Conservation (phyloP, 1,284 basidiomycete genomes). For the Golubevia sp. region DNA sequence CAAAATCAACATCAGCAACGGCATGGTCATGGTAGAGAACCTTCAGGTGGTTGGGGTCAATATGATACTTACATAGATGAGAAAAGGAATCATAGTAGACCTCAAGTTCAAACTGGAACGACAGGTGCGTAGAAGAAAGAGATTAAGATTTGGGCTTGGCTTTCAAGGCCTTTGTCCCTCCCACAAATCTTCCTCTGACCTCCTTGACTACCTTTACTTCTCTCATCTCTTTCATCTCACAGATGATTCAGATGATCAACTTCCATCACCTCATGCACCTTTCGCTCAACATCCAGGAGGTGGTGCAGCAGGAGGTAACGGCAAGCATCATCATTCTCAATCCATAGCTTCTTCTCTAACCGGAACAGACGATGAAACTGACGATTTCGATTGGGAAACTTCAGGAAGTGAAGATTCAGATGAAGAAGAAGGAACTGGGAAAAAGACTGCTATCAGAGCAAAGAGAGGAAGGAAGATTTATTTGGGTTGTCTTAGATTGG, state of each 20-base stretch:
- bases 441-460: slow-evolving; percentile 23
- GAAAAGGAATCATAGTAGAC: slow-evolving; percentile 15
- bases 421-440: slow-evolving; percentile 16
- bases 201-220: neutral
- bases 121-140: neutral
- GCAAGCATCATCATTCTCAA: slow-evolving; percentile 22
- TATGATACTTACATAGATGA: slow-evolving; percentile 29
- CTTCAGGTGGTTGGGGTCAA: slow-evolving; percentile 11
- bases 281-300: slow-evolving; percentile 17
- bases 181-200: too few relatives aligned
- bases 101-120: too few relatives aligned
- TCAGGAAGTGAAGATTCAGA: slow-evolving; percentile 29
- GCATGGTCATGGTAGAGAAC: neutral
- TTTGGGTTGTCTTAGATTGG: slow-evolving; percentile 37
- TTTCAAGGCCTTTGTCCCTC: too few relatives aligned
- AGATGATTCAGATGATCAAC: neutral
- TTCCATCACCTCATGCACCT: slow-evolving; percentile 18
- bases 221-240: neutral
- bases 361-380: slow-evolving; percentile 37
- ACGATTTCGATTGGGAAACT: slow-evolving; percentile 56
- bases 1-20: slow-evolving; percentile 12
- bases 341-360: neutral
- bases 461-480: slow-evolving; percentile 41
- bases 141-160: neutral
- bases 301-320: slow-evolving; percentile 16